Evolutionary conservation across 768 basidiomycete genomes (phyloP).

Genomic region (Mycena latifolia): DNA sequence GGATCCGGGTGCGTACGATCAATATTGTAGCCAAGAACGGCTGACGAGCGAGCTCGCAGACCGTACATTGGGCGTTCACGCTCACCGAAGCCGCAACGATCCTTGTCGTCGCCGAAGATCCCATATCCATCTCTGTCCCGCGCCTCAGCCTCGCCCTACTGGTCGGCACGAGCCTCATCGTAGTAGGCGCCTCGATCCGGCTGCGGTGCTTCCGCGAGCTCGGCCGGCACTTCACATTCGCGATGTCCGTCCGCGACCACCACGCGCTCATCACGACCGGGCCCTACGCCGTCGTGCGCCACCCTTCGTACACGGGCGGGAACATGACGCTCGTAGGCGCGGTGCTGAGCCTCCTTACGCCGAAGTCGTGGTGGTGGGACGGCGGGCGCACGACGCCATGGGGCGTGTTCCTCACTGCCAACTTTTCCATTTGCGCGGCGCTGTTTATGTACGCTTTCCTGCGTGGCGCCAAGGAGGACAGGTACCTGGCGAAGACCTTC

Average conservation of each 20-base stretch:
- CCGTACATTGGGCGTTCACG: too few relatives aligned
- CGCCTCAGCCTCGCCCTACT: slow-evolving; percentile 39
- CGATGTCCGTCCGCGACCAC: slow-evolving; percentile 10
- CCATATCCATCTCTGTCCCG: too few relatives aligned
- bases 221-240: slow-evolving; percentile 18
- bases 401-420: slow-evolving; percentile 68
- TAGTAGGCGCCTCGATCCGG: background rate
- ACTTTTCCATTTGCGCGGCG: slow-evolving; percentile 41
- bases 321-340: background rate
- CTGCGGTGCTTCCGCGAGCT: slow-evolving; percentile 15
- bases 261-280: slow-evolving; percentile 42
- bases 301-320: slow-evolving; percentile 45
- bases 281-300: slow-evolving; percentile 47
- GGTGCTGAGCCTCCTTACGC: background rate
- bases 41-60: too few relatives aligned
- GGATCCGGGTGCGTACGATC: too few relatives aligned
- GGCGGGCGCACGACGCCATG: background rate
- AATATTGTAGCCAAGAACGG: too few relatives aligned
- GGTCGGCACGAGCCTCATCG: background rate
- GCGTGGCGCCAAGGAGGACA: background rate
- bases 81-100: too few relatives aligned
- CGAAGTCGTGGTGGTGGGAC: background rate
- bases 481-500: background rate
- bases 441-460: background rate
- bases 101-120: too few relatives aligned